Percentiles rank a stretch among this genome's conserved stretches.
phyloP scores from a whole-genome alignment of 352 stramenopile species.

The Pythium inflatum region DNA sequence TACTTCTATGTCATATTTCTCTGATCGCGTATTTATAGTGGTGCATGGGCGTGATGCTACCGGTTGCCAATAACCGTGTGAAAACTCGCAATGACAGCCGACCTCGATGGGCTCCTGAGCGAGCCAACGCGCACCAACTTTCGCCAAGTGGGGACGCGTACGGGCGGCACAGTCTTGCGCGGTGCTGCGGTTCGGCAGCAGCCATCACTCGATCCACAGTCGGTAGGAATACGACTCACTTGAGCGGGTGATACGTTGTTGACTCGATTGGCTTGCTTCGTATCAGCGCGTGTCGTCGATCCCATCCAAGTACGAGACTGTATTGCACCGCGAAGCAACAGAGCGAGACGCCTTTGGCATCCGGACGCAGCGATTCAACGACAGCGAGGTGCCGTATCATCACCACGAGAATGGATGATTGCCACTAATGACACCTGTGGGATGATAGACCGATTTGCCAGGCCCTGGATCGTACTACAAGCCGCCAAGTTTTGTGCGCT shows the following conservation, averaged over 20 bases:
- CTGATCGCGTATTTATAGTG: too few relatives aligned
- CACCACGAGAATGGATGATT: not conserved
- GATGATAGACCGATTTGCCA: conserved; percentile 64
- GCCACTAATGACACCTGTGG: not conserved
- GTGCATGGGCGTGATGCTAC: too few relatives aligned
- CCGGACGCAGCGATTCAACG: conserved; percentile 67
- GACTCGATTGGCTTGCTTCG: too few relatives aligned
- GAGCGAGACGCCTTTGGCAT: conserved; percentile 74
- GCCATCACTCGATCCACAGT: conserved; percentile 28
- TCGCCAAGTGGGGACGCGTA: conserved; percentile 58
- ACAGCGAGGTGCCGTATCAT: conserved; percentile 42
- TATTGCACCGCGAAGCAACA: conserved; percentile 59
- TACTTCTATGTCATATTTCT: too few relatives aligned
- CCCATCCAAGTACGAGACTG: conserved; percentile 79
- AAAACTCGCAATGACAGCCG: not conserved
- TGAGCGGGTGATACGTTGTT: too few relatives aligned
- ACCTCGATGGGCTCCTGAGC: conserved; percentile 14
- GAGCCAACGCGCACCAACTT: conserved; percentile 44
- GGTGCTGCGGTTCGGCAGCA: conserved; percentile 24
- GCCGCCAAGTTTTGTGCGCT: conserved; percentile 60
- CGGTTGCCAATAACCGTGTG: too few relatives aligned
- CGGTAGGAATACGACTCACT: conserved; percentile 23
- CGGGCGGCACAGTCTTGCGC: conserved; percentile 18
- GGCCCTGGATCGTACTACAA: conserved; percentile 77
- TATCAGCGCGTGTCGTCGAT: conserved; percentile 74